Evolutionary conservation across 768 basidiomycete species (phyloP).

Genomic region (Brasilioporus rufonigricans): DNA sequence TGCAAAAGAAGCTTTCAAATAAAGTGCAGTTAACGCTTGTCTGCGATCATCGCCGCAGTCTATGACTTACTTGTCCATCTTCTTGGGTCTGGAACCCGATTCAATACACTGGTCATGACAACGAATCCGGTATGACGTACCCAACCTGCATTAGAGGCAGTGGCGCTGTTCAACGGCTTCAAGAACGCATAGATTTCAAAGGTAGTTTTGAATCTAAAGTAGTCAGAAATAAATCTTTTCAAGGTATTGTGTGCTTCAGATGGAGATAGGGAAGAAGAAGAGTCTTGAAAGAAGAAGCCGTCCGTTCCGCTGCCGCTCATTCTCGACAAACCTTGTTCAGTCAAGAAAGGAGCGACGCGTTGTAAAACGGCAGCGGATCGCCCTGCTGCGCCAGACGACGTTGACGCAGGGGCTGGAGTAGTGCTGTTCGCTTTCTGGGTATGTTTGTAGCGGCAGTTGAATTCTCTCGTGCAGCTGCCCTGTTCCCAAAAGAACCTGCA

Average conservation of each 20-base stretch:
- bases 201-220: constrained; percentile 40
- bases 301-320: constrained; percentile 43
- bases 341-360: constrained; percentile 44
- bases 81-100: constrained; percentile 37
- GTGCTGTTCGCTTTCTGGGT: constrained; percentile 9
- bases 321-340: constrained; percentile 43
- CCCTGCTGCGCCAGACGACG: not conserved
- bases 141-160: constrained; percentile 39
- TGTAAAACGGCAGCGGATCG: constrained; percentile 19
- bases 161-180: constrained; percentile 36
- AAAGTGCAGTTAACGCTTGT: not conserved
- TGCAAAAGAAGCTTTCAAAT: constrained; percentile 38
- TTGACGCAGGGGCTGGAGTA: constrained; percentile 5
- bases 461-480: constrained; percentile 47
- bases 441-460: constrained; percentile 45
- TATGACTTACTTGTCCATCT: constrained; percentile 47
- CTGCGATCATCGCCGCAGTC: not conserved
- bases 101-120: not conserved
- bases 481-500: constrained; percentile 49
- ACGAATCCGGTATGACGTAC: constrained; percentile 28
- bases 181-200: constrained; percentile 48
- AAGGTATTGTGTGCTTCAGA: constrained; percentile 46
- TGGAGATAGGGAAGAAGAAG: constrained; percentile 36
- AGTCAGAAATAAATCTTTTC: constrained; percentile 41
- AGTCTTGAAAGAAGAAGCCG: constrained; percentile 38